Percentiles rank a stretch among this genome's conserved stretches.
Conservation (phyloP, 306 rosid species). For the Betula pendula region DNA sequence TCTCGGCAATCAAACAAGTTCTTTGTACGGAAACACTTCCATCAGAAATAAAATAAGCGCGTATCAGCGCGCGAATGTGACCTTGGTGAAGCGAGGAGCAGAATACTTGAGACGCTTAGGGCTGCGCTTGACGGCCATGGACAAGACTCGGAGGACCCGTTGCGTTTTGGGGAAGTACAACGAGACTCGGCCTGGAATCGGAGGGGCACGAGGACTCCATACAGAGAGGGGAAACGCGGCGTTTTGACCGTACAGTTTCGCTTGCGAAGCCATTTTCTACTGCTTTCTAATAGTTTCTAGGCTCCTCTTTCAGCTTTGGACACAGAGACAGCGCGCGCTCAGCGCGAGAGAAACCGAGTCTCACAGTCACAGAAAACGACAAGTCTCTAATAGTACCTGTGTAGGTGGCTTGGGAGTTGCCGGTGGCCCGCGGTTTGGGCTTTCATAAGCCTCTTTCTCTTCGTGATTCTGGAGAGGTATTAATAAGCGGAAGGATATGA, state of each 20-base stretch:
- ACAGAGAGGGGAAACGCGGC: constrained; percentile 34
- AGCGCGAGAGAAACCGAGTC: background rate
- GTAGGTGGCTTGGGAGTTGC: too few species aligned
- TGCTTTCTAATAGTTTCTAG: background rate
- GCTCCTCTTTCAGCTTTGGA: background rate
- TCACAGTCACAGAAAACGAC: background rate
- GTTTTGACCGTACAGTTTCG: constrained; percentile 26
- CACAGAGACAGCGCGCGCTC: background rate
- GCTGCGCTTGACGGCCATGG: constrained; percentile 72
- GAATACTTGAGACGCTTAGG: constrained; percentile 96
- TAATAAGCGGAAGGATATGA: too few species aligned
- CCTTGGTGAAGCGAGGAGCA: constrained; percentile 80
- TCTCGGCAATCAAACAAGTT: background rate
- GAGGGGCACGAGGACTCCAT: background rate
- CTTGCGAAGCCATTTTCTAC: constrained; percentile 22
- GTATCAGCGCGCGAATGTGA: constrained; percentile 14
- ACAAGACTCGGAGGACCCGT: constrained; percentile 32
- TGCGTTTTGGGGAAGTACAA: constrained; percentile 21
- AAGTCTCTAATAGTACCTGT: background rate
- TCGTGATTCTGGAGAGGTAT: too few species aligned
- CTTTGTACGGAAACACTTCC: background rate
- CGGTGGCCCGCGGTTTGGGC: too few species aligned
- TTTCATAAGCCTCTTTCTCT: too few species aligned
- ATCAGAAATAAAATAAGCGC: background rate
- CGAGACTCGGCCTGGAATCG: constrained; percentile 26